Percentiles rank a stretch among this genome's conserved stretches.
Conservation (phyloP, 345 rosid species). For the Gossypium thurberi region DNA sequence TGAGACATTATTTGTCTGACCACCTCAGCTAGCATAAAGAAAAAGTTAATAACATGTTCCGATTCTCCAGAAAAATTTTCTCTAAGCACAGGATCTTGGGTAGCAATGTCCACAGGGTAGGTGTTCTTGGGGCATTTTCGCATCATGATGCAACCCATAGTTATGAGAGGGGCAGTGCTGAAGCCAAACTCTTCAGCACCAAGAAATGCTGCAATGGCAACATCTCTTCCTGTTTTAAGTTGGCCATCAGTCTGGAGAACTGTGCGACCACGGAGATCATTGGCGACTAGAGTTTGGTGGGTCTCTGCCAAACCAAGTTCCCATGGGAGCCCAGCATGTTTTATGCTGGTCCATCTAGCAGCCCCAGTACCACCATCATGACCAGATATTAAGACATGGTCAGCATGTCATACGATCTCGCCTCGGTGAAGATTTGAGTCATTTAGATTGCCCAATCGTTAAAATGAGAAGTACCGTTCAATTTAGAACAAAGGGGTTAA, state of each 20-base stretch:
- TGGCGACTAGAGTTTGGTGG: conserved; percentile 97
- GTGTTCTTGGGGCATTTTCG: conserved; percentile 98
- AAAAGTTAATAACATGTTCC: conserved; percentile 93
- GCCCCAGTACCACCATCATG: conserved; percentile 99
- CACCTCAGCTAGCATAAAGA: conserved; percentile 98
- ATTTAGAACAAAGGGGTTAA: too few species aligned
- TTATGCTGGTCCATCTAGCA: conserved; percentile 98
- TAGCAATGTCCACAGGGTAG: conserved; percentile 98
- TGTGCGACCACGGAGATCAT: conserved; percentile 96
- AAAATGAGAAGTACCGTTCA: too few species aligned
- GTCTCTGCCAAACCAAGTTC: conserved; percentile 99
- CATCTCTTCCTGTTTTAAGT: conserved; percentile 96
- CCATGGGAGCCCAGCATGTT: conserved; percentile 99
- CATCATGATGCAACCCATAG: conserved; percentile 99
- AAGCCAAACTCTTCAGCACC: conserved; percentile 99
- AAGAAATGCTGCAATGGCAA: conserved; percentile 92
- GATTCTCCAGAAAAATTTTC: conserved; percentile 98
- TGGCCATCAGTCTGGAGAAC: conserved; percentile 98
- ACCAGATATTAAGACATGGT: conserved; percentile 87
- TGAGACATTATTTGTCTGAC: conserved; percentile 88
- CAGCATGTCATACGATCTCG: too few species aligned
- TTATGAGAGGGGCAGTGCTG: conserved; percentile 97
- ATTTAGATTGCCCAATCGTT: too few species aligned
- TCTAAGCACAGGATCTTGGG: conserved; percentile 97
- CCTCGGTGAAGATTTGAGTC: too few species aligned